These are phyloP conservation scores for Fusarium xylarioides DNA, from an alignment of 2,329 filamentous ascomycete species.

Conservation along the genomic window DNA sequence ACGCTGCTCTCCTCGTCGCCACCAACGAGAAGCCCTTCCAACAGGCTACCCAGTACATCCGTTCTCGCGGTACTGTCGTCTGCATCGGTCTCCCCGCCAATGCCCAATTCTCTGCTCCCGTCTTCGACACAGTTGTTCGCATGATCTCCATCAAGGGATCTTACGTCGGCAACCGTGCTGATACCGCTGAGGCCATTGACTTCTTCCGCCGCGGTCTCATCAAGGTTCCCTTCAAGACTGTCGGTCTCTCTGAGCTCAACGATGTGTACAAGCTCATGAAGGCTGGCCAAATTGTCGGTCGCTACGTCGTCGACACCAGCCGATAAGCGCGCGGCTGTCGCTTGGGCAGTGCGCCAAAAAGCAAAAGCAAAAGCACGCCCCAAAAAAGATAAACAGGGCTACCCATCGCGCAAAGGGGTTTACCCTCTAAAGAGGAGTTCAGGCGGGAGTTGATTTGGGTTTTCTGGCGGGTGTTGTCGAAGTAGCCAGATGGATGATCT, in stretches of 20 bases:
- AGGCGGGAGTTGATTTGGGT: conserved; percentile 41
- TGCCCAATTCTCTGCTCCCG: conserved; percentile 82
- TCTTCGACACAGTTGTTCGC: conserved; percentile 87
- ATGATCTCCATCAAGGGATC: conserved; percentile 94
- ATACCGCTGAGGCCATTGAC: conserved; percentile 88
- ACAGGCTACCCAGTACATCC: conserved; percentile 89
- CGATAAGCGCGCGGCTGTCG: conserved; percentile 54
- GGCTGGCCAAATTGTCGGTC: conserved; percentile 76
- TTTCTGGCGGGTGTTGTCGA: conserved; percentile 39
- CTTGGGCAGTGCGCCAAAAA: conserved; percentile 20
- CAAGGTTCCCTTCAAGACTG: conserved; percentile 85
- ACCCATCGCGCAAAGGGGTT: conserved; percentile 35
- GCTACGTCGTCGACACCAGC: conserved; percentile 81
- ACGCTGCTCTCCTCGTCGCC: conserved; percentile 87
- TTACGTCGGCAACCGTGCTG: conserved; percentile 92
- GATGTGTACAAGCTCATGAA: conserved; percentile 82
- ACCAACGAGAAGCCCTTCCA: conserved; percentile 94
- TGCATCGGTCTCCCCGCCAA: conserved; percentile 88
- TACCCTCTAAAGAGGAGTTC: conserved; percentile 41
- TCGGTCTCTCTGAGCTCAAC: conserved; percentile 81
- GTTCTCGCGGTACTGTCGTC: conserved; percentile 82
- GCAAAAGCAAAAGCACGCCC: conserved; percentile 3
- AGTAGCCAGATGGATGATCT: conserved; percentile 35
- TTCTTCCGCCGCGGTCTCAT: conserved; percentile 88
- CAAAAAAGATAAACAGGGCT: conserved; percentile 28